Conservation (phyloP, 2,329 filamentous ascomycete genomes). For the Pezicula rhizophila region DNA sequence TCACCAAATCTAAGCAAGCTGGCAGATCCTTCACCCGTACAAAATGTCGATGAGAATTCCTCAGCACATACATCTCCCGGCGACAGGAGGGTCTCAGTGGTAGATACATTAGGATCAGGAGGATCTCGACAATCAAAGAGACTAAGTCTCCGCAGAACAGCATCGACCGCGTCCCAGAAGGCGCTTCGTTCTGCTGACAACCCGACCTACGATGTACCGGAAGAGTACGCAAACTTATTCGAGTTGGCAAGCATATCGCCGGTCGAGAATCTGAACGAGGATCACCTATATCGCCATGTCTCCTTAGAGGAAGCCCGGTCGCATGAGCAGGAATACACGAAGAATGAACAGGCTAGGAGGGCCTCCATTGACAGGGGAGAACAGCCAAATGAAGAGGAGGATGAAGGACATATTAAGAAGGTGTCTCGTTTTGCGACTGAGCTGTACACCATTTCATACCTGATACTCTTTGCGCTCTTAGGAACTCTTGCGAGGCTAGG, state of each 20-base stretch:
- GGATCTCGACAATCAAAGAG: conserved; percentile 2
- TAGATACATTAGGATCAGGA: too few relatives aligned
- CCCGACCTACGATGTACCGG: conserved; percentile 15
- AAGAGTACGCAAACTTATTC: conserved; percentile 35
- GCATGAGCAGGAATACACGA: conserved; percentile 14
- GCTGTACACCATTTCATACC: conserved; percentile 71
- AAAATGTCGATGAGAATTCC: conserved; percentile 32
- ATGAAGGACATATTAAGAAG: conserved; percentile 5
- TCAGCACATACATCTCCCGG: conserved; percentile 25
- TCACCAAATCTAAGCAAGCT: conserved; percentile 33
- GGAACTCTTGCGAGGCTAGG: conserved; percentile 81
- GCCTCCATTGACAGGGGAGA: background rate
- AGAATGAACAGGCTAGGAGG: background rate
- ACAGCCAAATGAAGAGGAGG: conserved; percentile 6
- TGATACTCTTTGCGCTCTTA: conserved; percentile 78
- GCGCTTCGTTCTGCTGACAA: conserved; percentile 1
- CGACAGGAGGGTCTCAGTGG: conserved; percentile 13
- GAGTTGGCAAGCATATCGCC: conserved; percentile 38
- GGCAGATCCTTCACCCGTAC: conserved; percentile 34
- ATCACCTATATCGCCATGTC: conserved; percentile 29
- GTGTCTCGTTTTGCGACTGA: conserved; percentile 49
- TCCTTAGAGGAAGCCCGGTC: conserved; percentile 32
- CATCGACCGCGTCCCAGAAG: conserved; percentile 5
- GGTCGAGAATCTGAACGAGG: conserved; percentile 37
- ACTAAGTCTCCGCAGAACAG: conserved; percentile 4